Evolutionary conservation across 192 early-diverging fungal genomes (phyloP).

Genomic region (Coemansia sp.): DNA sequence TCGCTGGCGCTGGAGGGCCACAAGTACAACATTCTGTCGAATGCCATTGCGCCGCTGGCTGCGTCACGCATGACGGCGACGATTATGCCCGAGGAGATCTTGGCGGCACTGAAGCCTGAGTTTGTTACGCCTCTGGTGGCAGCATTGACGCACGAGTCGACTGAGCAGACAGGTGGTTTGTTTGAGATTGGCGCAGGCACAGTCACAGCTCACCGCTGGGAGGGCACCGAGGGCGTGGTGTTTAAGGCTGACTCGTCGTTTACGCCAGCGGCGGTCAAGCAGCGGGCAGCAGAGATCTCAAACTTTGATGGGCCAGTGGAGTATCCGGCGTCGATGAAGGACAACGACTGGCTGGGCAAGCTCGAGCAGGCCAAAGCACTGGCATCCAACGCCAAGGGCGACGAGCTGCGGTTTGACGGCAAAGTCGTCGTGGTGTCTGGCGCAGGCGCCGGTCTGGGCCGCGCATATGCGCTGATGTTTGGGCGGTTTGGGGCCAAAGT

Average conservation of each 20-base stretch:
- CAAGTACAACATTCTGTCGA: constrained; percentile 90
- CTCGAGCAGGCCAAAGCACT: constrained; percentile 74
- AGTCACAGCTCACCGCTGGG: constrained; percentile 88
- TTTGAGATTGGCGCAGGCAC: constrained; percentile 95
- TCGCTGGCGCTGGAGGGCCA: constrained; percentile 92
- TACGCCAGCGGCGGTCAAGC: constrained; percentile 78
- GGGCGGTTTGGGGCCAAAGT: constrained; percentile 83
- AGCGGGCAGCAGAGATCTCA: constrained; percentile 73
- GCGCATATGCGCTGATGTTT: constrained; percentile 83
- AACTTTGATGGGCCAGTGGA: constrained; percentile 64
- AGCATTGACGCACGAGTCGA: constrained; percentile 89
- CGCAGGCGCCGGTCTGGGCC: constrained; percentile 90
- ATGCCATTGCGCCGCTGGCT: constrained; percentile 96
- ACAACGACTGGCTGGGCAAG: constrained; percentile 79
- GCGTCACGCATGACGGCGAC: constrained; percentile 98
- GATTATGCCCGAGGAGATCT: constrained; percentile 92
- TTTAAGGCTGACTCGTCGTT: constrained; percentile 89
- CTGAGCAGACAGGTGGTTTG: constrained; percentile 75
- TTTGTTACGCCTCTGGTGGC: constrained; percentile 92
- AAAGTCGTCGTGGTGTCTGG: constrained; percentile 88
- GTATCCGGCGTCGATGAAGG: constrained; percentile 73
- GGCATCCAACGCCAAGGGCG: constrained; percentile 59
- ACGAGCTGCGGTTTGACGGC: constrained; percentile 68
- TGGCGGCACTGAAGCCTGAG: constrained; percentile 95
- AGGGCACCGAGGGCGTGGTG: constrained; percentile 81